phyloP scores from a whole-genome alignment of 345 rosid species.

The Heritiera fomes region DNA sequence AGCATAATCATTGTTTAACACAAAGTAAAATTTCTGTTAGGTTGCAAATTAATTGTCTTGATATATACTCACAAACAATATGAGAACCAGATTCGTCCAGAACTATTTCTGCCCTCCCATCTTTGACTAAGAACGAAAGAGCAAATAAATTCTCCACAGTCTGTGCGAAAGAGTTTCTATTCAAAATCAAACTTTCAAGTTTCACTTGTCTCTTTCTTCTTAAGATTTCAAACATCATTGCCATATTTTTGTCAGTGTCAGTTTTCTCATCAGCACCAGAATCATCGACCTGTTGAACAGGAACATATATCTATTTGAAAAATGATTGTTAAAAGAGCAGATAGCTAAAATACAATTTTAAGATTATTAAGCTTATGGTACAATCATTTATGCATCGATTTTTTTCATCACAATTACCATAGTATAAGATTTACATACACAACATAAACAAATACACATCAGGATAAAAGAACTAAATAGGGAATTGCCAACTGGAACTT shows the following conservation, averaged over 20 bases:
- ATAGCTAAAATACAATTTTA: neutral
- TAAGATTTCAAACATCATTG: slow-evolving; percentile 68
- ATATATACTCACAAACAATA: slow-evolving; percentile 58
- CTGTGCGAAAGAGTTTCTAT: slow-evolving; percentile 82
- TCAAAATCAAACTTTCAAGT: slow-evolving; percentile 74
- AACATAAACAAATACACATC: neutral
- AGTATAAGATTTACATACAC: neutral
- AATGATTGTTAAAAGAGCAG: neutral
- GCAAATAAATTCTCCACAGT: slow-evolving; percentile 90
- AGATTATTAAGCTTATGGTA: neutral
- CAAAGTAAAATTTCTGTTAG: neutral
- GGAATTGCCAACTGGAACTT: neutral
- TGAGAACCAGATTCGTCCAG: slow-evolving; percentile 67
- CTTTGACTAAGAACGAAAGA: slow-evolving; percentile 83
- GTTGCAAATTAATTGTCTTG: slow-evolving; percentile 2
- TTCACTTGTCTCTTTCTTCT: slow-evolving; percentile 50
- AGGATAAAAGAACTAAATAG: neutral
- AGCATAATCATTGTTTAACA: neutral
- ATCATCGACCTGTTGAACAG: slow-evolving; percentile 52
- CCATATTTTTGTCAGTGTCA: slow-evolving; percentile 85
- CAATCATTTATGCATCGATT: neutral
- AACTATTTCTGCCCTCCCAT: slow-evolving; percentile 70
- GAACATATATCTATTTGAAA: slow-evolving; percentile 2
- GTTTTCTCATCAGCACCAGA: slow-evolving; percentile 61
- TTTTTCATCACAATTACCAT: neutral